Conservation (phyloP, 1,284 basidiomycete species). For the Trichosporon faecale region DNA sequence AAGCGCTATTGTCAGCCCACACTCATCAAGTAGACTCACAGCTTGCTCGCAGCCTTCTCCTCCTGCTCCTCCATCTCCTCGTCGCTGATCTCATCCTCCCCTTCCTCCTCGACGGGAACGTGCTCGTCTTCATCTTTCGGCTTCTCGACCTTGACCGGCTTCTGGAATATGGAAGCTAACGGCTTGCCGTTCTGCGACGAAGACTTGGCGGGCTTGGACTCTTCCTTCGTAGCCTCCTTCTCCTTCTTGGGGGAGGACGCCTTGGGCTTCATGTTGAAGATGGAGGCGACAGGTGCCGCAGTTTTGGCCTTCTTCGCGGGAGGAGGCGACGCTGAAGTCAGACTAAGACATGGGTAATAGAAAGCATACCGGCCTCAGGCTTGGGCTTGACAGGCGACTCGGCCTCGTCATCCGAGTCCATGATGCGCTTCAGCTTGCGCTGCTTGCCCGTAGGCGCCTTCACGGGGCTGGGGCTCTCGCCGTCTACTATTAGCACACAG, state of each 20-base stretch:
- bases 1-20: conserved; percentile 58
- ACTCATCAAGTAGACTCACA: conserved; percentile 53
- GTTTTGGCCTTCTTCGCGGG: conserved; percentile 42
- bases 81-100: conserved; percentile 50
- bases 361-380: conserved; percentile 1
- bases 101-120: conserved; percentile 51
- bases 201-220: conserved; percentile 8
- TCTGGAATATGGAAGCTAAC: conserved; percentile 51
- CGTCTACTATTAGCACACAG: conserved; percentile 23
- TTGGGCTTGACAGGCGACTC: conserved; percentile 28
- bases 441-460: conserved; percentile 20
- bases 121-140: conserved; percentile 38
- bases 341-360: conserved; percentile 13
- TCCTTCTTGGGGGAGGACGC: neutral
- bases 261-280: conserved; percentile 26
- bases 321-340: conserved; percentile 31
- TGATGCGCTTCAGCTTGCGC: conserved; percentile 61
- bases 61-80: conserved; percentile 58
- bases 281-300: conserved; percentile 25
- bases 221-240: neutral
- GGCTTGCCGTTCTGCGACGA: conserved; percentile 32
- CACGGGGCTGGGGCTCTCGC: conserved; percentile 28
- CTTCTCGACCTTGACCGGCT: conserved; percentile 31
- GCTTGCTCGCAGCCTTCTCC: conserved; percentile 62
- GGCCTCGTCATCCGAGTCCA: conserved; percentile 66